Evolutionary conservation across 1,139 yeast genomes (phyloP).

Genomic region (Candida anutae): DNA sequence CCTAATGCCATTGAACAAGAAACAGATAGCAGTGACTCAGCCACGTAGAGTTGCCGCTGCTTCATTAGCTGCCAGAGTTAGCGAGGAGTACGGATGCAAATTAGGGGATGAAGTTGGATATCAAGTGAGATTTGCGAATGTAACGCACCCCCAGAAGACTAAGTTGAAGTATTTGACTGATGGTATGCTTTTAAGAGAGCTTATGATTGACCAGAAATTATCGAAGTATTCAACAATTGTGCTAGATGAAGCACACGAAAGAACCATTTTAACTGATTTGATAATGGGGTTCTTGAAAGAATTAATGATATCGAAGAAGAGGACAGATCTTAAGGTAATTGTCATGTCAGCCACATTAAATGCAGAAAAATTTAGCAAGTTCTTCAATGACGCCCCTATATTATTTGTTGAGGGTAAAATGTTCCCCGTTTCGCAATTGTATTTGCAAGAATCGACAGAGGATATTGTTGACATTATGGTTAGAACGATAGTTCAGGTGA

Average conservation of each 20-base stretch:
- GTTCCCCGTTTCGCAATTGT: conserved; percentile 71
- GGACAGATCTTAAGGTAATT: conserved; percentile 53
- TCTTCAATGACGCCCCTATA: conserved; percentile 73
- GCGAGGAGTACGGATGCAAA: conserved; percentile 74
- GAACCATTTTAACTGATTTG: conserved; percentile 87
- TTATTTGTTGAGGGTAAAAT: conserved; percentile 84
- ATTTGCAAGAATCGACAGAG: conserved; percentile 52
- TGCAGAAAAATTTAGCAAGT: conserved; percentile 78
- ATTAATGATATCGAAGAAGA: conserved; percentile 36
- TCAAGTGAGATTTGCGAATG: conserved; percentile 70
- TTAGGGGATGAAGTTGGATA: conserved; percentile 89
- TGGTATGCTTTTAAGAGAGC: conserved; percentile 92
- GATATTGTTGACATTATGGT: conserved; percentile 80
- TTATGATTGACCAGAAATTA: conserved; percentile 67
- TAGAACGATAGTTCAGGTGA: conserved; percentile 69
- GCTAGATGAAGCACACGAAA: conserved; percentile 95
- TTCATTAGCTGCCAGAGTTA: conserved; percentile 84
- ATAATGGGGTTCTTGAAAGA: conserved; percentile 81
- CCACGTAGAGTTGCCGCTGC: conserved; percentile 98
- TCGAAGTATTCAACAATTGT: conserved; percentile 67
- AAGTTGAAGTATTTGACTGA: conserved; percentile 83
- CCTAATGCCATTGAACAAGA: conserved; percentile 44
- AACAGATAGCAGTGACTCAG: conserved; percentile 83
- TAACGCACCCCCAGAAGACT: conserved; percentile 38
- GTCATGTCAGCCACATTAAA: conserved; percentile 95